Conservation (phyloP, 768 basidiomycete genomes). For the Pleurotus sapidus region DNA sequence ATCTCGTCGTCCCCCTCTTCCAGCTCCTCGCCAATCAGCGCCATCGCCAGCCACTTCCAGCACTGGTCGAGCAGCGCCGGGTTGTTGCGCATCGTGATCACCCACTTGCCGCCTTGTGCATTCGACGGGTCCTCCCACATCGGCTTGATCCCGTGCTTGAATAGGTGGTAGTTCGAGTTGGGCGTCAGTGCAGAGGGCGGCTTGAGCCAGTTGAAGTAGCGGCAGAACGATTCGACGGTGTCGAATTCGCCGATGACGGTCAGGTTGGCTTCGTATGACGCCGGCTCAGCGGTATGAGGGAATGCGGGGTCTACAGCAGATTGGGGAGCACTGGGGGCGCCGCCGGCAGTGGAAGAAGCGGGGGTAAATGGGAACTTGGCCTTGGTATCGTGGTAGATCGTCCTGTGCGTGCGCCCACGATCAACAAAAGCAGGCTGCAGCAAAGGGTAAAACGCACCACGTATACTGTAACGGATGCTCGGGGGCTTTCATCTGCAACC, state of each 20-base stretch:
- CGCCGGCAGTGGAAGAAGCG: slow-evolving; percentile 22
- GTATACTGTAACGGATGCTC: slow-evolving; percentile 84
- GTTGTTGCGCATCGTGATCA: slow-evolving; percentile 87
- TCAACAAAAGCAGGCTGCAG: too few relatives aligned
- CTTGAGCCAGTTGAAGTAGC: slow-evolving; percentile 93
- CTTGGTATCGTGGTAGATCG: slow-evolving; percentile 88
- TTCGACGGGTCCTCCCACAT: slow-evolving; percentile 98
- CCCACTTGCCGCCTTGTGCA: slow-evolving; percentile 93
- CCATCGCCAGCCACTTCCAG: slow-evolving; percentile 91
- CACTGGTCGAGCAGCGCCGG: slow-evolving; percentile 77
- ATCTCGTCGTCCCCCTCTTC: slow-evolving; percentile 66
- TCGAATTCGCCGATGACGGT: slow-evolving; percentile 87
- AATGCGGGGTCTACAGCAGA: slow-evolving; percentile 22
- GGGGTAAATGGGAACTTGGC: slow-evolving; percentile 61
- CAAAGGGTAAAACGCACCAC: slow-evolving; percentile 50
- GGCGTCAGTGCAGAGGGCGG: slow-evolving; percentile 85
- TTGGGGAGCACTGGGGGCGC: slow-evolving; percentile 13
- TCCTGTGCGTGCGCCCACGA: slow-evolving; percentile 45
- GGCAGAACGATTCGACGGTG: slow-evolving; percentile 88
- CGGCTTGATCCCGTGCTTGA: slow-evolving; percentile 91
- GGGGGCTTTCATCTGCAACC: slow-evolving; percentile 63
- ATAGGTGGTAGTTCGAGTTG: slow-evolving; percentile 93
- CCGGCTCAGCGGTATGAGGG: slow-evolving; percentile 35
- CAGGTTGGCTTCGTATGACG: slow-evolving; percentile 85
- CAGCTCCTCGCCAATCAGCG: slow-evolving; percentile 82